Percentiles rank a stretch among this genome's conserved stretches.
These are phyloP conservation scores for Aspergillus uvarum DNA, from an alignment of 2,329 filamentous ascomycete species.

Conservation along the genomic window DNA sequence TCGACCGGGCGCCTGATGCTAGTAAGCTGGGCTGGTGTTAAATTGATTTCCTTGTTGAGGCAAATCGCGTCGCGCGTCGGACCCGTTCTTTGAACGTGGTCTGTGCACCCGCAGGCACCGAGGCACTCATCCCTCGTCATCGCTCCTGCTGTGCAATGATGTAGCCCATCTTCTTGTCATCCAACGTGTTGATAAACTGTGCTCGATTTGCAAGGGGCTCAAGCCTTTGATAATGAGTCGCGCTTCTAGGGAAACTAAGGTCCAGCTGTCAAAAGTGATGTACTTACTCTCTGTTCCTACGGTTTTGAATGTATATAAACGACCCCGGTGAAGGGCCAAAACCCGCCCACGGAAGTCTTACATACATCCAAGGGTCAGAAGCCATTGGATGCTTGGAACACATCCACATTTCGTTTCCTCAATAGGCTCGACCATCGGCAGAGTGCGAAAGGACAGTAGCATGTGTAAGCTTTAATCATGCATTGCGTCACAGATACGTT, in stretches of 20 bases:
- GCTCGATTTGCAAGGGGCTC: too few relatives aligned
- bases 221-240: too few relatives aligned
- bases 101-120: constrained; percentile 3
- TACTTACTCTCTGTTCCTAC: too few relatives aligned
- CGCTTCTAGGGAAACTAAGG: too few relatives aligned
- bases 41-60: constrained; percentile 6
- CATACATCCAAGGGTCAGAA: too few relatives aligned
- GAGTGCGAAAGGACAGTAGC: not conserved
- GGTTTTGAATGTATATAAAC: too few relatives aligned
- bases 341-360: too few relatives aligned
- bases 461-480: not conserved
- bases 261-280: too few relatives aligned
- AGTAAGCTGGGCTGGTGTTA: not conserved
- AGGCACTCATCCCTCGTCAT: not conserved
- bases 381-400: too few relatives aligned
- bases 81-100: constrained; percentile 3
- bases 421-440: too few relatives aligned
- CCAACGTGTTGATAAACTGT: too few relatives aligned
- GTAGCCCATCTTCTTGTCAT: not conserved
- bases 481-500: not conserved
- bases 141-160: not conserved
- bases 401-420: not conserved
- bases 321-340: too few relatives aligned
- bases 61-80: constrained; percentile 13
- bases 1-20: not conserved